These are phyloP conservation scores for Ogataea ganodermae DNA, from an alignment of 805 yeast species.

Conservation along the genomic window DNA sequence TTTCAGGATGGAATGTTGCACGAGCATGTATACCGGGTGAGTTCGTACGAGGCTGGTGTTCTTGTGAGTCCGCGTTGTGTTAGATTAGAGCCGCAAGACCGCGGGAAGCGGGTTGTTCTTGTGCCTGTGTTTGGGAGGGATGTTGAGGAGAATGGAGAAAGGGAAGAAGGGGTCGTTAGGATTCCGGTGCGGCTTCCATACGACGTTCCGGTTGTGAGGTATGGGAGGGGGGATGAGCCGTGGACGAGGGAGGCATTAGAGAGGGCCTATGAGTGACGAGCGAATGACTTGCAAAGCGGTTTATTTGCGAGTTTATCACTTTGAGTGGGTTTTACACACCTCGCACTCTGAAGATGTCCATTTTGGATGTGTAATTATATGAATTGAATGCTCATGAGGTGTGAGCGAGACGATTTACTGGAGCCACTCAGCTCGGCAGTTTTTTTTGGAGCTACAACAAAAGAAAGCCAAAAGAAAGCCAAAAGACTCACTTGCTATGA, in stretches of 20 bases:
- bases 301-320: background rate
- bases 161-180: conserved; percentile 3
- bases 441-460: too few species aligned
- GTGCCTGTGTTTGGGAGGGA: conserved; percentile 49
- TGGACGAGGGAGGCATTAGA: conserved; percentile 44
- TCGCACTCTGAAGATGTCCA: too few species aligned
- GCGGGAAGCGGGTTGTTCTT: conserved; percentile 25
- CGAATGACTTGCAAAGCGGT: background rate
- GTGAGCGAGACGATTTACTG: too few species aligned
- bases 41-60: conserved; percentile 58
- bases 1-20: conserved; percentile 11
- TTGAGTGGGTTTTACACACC: too few species aligned
- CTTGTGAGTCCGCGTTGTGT: conserved; percentile 40
- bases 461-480: too few species aligned
- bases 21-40: conserved; percentile 35
- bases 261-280: conserved; percentile 11
- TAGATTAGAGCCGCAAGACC: conserved; percentile 13
- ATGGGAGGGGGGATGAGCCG: conserved; percentile 43
- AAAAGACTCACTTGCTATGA: too few species aligned
- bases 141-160: conserved; percentile 1
- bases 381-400: too few species aligned
- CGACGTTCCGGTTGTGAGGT: conserved; percentile 49
- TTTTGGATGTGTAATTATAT: too few species aligned
- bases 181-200: conserved; percentile 55
- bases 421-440: too few species aligned